These are phyloP conservation scores for Pseudozyma tsukubaensis DNA, from an alignment of 1,284 basidiomycete genomes.

Conservation along the genomic window DNA sequence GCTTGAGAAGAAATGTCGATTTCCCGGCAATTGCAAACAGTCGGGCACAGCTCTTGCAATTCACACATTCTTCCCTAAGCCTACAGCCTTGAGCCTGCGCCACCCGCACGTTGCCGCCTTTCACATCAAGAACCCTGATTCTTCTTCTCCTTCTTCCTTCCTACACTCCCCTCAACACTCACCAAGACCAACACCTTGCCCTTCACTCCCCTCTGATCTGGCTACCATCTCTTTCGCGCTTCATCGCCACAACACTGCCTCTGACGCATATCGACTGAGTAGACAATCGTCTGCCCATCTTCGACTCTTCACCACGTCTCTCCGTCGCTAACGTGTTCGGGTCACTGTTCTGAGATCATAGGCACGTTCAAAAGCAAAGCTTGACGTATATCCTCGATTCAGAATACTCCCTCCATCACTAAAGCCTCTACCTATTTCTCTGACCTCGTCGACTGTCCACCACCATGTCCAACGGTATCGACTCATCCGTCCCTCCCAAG, in stretches of 20 bases:
- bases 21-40: too few species aligned
- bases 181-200: background rate
- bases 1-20: too few species aligned
- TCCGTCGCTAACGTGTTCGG: slow-evolving; percentile 29
- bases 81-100: too few species aligned
- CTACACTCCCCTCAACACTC: background rate
- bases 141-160: background rate
- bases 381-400: slow-evolving; percentile 36
- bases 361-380: slow-evolving; percentile 25
- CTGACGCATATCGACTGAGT: background rate
- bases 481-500: slow-evolving; percentile 31
- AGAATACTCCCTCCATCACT: slow-evolving; percentile 42
- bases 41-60: too few species aligned
- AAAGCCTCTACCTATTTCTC: slow-evolving; percentile 1
- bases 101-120: background rate
- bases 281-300: slow-evolving; percentile 5
- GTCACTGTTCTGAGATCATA: slow-evolving; percentile 50
- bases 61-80: too few species aligned
- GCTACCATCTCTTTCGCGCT: background rate
- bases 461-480: slow-evolving; percentile 36
- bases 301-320: slow-evolving; percentile 6
- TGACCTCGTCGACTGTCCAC: background rate
- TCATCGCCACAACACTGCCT: background rate
- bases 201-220: background rate
- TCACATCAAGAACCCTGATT: slow-evolving; percentile 2